Evolutionary conservation across 805 yeast species (phyloP), one percentile per base, ranked within the genome.

Genomic region (Novakomyces olei): DNA sequence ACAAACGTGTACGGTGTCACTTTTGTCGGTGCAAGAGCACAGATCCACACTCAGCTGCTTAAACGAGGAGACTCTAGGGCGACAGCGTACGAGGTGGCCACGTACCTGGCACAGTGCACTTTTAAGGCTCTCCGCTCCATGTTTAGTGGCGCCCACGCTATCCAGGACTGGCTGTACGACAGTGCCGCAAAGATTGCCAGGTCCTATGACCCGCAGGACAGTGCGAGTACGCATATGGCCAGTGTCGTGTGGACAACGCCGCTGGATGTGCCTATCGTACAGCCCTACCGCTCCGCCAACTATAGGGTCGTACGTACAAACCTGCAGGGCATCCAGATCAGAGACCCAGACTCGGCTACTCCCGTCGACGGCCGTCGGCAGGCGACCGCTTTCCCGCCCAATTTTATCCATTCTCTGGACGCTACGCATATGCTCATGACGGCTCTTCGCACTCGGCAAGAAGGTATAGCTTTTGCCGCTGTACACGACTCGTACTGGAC

Each of bases 401-500:
- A 85, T 50, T 85, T 66, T 51, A 76, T 85, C 33, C 98, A 85
- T 49, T 85, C 96, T 0, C 59, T 85, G 36, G 98, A 85, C 61
- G 96, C 96, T 1, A 74, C 94, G 0, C 98, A 85, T 50, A 88
- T 85, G 98, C 60, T 88, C 33, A 55, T 83, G 59, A 75, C 93
- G 5, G 92, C 95, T 0, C 60, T 68, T 32, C 69, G 69, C 16
- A 80, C 94, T 51, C 69, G 74, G 4, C 62, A 70, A 27, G 48
- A 49, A 1, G 69, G 67, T 0, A 53, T 88, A 32, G 59, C 69
- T 8, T 85, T 88, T 61, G 94, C 96, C 0, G 71, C 96, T 1
- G 98, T 85, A 16, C 98, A 85, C 53, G 98, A 85, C 50, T 85
- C 96, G 1, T 85, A 78, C 51, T 85, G 98, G 98, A 81, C 96